Evolutionary conservation across 129 eudicot genomes (phyloP).

Genomic region (Cynara cardunculus): DNA sequence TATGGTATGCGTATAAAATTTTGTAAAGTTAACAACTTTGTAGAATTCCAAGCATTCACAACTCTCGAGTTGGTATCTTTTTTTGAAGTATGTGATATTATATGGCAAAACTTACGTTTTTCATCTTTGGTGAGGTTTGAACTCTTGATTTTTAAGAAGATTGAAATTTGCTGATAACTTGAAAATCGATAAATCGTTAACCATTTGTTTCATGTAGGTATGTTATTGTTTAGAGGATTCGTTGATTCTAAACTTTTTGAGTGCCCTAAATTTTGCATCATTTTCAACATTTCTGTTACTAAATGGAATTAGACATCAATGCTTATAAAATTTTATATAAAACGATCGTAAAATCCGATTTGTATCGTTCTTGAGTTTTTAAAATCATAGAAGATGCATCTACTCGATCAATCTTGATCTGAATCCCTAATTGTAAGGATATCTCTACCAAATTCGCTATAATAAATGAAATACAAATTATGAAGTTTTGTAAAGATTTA

Average conservation of each 20-base stretch:
- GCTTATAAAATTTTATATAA: not conserved
- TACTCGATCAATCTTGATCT: not conserved
- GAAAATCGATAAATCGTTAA: not conserved
- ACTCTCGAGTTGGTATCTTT: not conserved
- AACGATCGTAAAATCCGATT: not conserved
- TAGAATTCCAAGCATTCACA: not conserved
- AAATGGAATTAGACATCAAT: not conserved
- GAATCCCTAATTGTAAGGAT: not conserved
- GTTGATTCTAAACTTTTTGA: not conserved
- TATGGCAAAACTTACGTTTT: not conserved
- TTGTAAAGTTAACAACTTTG: not conserved
- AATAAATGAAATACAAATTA: too few species aligned
- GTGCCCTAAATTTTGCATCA: not conserved
- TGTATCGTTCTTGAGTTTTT: not conserved
- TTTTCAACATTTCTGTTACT: not conserved
- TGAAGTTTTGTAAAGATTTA: too few species aligned
- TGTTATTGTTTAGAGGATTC: not conserved
- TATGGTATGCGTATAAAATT: not conserved
- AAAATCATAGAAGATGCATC: not conserved
- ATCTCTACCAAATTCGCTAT: too few species aligned
- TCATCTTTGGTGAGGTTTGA: not conserved
- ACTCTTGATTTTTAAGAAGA: not conserved
- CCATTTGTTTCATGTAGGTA: not conserved
- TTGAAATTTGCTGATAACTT: not conserved
- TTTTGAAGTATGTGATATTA: not conserved